Base-by-base conservation (phyloP, 1,284 basidiomycete genomes). In the Taiwanofungus camphoratus region DNA sequence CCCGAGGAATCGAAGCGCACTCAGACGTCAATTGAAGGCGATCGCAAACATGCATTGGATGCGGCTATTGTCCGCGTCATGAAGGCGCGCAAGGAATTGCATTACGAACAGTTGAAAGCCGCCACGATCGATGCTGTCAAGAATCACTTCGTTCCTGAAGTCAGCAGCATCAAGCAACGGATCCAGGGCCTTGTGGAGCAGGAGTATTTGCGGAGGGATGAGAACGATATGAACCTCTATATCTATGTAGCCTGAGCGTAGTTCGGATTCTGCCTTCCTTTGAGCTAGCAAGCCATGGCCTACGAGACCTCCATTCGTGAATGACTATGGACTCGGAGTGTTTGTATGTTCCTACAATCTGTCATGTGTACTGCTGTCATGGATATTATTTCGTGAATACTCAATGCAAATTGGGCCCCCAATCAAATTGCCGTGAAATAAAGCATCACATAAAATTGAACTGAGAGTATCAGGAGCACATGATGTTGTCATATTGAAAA, bases 31-130 rank as follows among this genome's bases (percentile, higher is more conserved):
- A 92, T 98, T 32, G 85, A 94, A 48, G 77, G 85, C 27, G 92
- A 97, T 63, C 80, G 95, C 46, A 85, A 87, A 48, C 77, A 86
- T 49, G 81, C 87, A 40, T 70, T 98, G 20, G 93, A 98, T 54
- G 92, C 93, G 0, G 92, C 93, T 5, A 94, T 97, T 52, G 92
- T 96, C 27, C 82, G 92, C 2, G 83, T 95, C 58, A 94, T 97
- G 92, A 97, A 97, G 63, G 82, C 81, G 2, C 78, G 81, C 55
- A 96, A 94, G 67, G 83, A 83, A 61, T 76, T 78, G 68, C 70
- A 58, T 49, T 86, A 86, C 56, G 87, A 92, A 64, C 76, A 81
- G 56, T 71, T 95, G 57, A 87, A 87, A 62, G 74, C 81, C 26
- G 79, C 81, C 51, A 84, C 87, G 20, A 79, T 96, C 44, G 80